Base-by-base conservation (phyloP, 1,139 yeast genomes). In the Geotrichum klebahnii region DNA sequence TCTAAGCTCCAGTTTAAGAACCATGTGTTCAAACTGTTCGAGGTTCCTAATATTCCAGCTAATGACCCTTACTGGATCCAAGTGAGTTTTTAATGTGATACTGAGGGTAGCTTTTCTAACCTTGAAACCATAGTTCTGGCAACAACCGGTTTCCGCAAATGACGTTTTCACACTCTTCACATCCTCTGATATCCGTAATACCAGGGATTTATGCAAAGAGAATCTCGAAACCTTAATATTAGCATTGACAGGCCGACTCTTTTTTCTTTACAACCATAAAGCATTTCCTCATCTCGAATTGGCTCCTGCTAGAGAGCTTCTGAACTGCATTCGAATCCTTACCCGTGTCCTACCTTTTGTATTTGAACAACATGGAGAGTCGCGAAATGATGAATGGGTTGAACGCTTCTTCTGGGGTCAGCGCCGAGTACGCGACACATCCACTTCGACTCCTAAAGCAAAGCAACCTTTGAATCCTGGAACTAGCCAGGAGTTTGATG, bases 261-360 rank as follows among this genome's bases (percentile, higher is more conserved):
- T 68, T 35, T 58, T 51, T 33, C 57, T 69, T 14, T 57, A 65
- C 51, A 53, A 55, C 28, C 56, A 57, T 36, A 59, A 55, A 37
- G 53, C 52, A 26, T 67, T 64, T 56, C 72, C 67, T 5, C 60
- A 58, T 45, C 39, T 62, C 9, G 61, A 57, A 19, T 32, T 46
- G 22, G 58, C 61, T 1, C 62, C 61, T 2, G 66, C 64, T 4
- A 61, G 60, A 34, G 68, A 68, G 56, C 61, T 70, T 19, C 67
- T 85, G 39, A 84, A 82, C 56, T 81, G 89, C 59, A 62, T 83
- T 12, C 74, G 96, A 32, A 66, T 84, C 6, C 66, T 90, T 42
- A 80, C 89, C 1, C 76, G 81, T 51, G 51, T 86, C 2, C 56
- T 86, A 16, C 97, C 97, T 0, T 77, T 80, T 52, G 61, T 84